Evolutionary conservation across 371 early-diverging fungal genomes (phyloP), one percentile per base, ranked within the genome.

Genomic region (Zychaea mexicana): DNA sequence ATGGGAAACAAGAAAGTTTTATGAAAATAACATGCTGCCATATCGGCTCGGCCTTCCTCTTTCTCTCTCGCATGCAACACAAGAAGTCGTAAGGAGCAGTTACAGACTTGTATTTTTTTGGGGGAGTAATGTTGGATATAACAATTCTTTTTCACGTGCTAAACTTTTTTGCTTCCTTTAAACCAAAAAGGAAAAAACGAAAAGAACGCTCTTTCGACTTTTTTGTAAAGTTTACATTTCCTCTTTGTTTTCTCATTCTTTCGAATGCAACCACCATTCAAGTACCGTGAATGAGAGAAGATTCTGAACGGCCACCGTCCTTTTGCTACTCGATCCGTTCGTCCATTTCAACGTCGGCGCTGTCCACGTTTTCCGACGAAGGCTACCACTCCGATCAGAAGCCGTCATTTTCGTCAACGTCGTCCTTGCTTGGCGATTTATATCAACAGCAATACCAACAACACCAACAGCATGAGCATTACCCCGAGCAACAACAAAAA

Each of bases 371-470:
- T 45, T 75, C 78, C 15, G 80, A 79, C 59, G 80, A 79, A 70
- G 80, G 80, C 13, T 79, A 79, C 47, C 60, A 69, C 56, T 77
- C 81, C 33, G 78, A 77, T 61, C 76, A 78, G 26, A 77, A 70
- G 57, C 74, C 69, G 52, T 57, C 65, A 13, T 61, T 68, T 27
- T 66, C 66, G 24, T 66, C 59, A 22, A 17, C 52, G 10, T 49
- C 49, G 10, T 24, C 49, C 19, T 24, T 49, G n/a, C 21, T 49
- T 24, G 24, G n/a, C 49, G 24, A 49, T 6, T 24, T 38, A 55
- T 19, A 49, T 57, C 28, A 42, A 3, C 17, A 42, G n/a, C 42
- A 42, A 42, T n/a, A n/a, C n/a, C n/a, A n/a, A n/a, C n/a, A n/a
- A n/a, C 52, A 65, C 13, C 32, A 65, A n/a, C 52, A 66, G 21